Base-by-base conservation (phyloP, 371 early-diverging fungal genomes). In the Haplosporangium sp. region DNA sequence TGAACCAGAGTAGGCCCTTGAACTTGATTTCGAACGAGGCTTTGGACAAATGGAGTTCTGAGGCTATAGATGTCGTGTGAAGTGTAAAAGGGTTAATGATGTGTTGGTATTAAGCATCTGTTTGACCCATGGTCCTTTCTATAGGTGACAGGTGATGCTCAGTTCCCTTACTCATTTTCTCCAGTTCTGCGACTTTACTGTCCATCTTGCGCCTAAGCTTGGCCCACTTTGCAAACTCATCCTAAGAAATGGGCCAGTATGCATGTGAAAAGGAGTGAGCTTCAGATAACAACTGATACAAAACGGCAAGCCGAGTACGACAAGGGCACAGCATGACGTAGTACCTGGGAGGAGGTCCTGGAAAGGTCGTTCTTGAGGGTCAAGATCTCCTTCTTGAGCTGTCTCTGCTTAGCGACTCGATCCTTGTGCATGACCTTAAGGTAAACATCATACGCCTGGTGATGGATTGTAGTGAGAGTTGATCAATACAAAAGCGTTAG, bases 211-310 rank as follows among this genome's bases (percentile, higher is more conserved):
- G 87, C 50, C 95, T 87, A 76, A 96, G 82, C 83, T 94, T 96
- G 48, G 97, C 98, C 98, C 98, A 97, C 80, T 92, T 93, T 18
- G 98, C 95, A 88, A 97, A 97, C 81, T 96, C 92, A 81, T 96
- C 96, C 89, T 92, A 68, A n/a, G 59, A 18, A 45, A 23, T 6
- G 10, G 29, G 56, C 29, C 1, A 56, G 20, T 29, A 57, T 23
- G 9, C 53, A 52, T 29, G 29, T 29, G 29, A 29, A 29, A 29
- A 29, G 29, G 29, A 29, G 29, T 29, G 29, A 29, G 29, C 29
- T 29, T 29, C 29, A 29, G 29, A 29, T 29, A 29, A 29, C 29
- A 29, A 29, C 4, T 29, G 29, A 29, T 29, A 29, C 29, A 29
- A 29, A 29, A 29, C 1, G 4, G 29, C 29, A 29, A 2, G 29